Conservation (phyloP, 1,284 basidiomycete species). For the Cutaneotrichosporon sp. region DNA sequence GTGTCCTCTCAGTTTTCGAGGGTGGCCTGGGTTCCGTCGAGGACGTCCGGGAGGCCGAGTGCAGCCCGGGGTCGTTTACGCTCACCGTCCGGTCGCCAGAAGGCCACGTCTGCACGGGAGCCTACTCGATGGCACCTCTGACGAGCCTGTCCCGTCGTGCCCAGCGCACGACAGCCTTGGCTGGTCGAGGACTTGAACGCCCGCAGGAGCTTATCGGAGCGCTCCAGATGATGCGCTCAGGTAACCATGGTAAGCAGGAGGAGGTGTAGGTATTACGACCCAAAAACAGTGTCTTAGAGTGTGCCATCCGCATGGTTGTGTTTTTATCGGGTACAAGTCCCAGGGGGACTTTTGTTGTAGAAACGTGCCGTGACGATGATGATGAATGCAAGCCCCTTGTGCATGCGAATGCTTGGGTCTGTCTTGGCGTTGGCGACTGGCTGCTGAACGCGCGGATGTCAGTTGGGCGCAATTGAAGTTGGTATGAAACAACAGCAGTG, state of each 20-base stretch:
- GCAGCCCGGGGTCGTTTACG: background rate
- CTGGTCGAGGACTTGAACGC: slow-evolving; percentile 5
- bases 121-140: slow-evolving; percentile 9
- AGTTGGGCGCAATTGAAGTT: no score
- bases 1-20: slow-evolving; percentile 27
- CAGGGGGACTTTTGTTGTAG: background rate
- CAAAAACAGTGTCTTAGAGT: background rate
- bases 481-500: no score
- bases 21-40: slow-evolving; percentile 39
- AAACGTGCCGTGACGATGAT: background rate
- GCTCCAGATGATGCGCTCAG: background rate
- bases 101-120: background rate
- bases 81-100: slow-evolving; percentile 6
- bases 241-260: background rate
- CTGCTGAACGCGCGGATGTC: no score
- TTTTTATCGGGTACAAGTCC: background rate
- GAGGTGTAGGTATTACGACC: background rate
- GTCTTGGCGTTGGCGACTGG: no score
- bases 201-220: slow-evolving; percentile 4
- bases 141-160: slow-evolving; percentile 9
- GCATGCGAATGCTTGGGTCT: no score
- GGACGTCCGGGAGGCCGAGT: slow-evolving; percentile 34
- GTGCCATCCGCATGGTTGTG: background rate
- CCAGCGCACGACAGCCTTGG: slow-evolving; percentile 7
- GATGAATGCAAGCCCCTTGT: background rate